Percentiles rank a stretch among this genome's conserved stretches.
Conservation (phyloP, 2,329 filamentous ascomycete genomes). For the Neonectria neomacrospora region DNA sequence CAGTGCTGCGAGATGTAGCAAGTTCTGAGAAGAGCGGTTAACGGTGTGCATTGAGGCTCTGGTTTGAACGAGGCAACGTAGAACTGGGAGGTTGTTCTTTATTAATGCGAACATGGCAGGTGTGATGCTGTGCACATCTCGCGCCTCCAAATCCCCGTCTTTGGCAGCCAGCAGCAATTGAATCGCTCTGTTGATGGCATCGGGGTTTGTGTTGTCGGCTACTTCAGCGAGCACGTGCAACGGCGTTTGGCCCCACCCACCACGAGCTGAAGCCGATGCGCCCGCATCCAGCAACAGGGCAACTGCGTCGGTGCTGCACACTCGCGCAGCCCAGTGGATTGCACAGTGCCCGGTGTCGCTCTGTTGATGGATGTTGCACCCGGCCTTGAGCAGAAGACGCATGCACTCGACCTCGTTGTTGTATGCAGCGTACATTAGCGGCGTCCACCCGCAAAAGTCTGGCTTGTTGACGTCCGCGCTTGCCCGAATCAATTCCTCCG, state of each 20-base stretch:
- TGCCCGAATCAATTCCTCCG: slow-evolving; percentile 10
- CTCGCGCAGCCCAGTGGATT: not conserved
- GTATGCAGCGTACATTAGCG: not conserved
- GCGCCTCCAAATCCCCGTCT: not conserved
- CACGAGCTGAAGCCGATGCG: not conserved
- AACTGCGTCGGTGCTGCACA: not conserved
- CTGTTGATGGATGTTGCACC: not conserved
- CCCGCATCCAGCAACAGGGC: slow-evolving; percentile 4
- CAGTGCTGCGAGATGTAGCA: not conserved
- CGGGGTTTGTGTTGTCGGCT: not conserved
- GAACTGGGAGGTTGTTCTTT: not conserved
- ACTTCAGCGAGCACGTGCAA: not conserved
- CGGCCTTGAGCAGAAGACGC: not conserved
- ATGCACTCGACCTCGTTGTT: not conserved
- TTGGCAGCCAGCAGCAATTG: not conserved
- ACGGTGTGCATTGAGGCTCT: not conserved
- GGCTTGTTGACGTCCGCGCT: slow-evolving; percentile 11
- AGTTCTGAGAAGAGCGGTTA: fast-evolving
- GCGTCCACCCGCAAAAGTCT: fast-evolving
- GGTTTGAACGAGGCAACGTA: slow-evolving; percentile 5
- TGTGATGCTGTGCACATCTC: not conserved
- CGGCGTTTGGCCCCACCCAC: not conserved
- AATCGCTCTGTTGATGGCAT: not conserved
- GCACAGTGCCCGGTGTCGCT: fast-evolving
- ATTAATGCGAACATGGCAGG: not conserved